These are phyloP conservation scores for Candida palmyrensis DNA, from an alignment of 805 yeast species.

Conservation along the genomic window DNA sequence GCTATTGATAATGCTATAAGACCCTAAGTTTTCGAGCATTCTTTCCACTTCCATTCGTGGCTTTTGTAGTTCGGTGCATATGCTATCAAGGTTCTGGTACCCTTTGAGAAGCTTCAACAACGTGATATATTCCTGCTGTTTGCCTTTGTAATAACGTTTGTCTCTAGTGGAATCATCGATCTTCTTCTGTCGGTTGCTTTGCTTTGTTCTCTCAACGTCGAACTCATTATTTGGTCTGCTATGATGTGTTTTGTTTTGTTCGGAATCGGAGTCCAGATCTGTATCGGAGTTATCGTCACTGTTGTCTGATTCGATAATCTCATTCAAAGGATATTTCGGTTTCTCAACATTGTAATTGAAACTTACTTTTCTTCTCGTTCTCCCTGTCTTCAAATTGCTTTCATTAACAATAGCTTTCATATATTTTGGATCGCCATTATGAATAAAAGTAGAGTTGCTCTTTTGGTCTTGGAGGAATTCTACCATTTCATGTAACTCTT, in stretches of 20 bases:
- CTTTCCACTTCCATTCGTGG: constrained; percentile 52
- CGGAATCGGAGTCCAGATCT: constrained; percentile 8
- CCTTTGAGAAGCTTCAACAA: constrained; percentile 45
- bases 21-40: constrained; percentile 34
- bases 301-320: constrained; percentile 2
- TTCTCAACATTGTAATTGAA: constrained; percentile 21
- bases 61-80: constrained; percentile 64
- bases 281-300: constrained; percentile 5
- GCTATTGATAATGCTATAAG: constrained; percentile 29
- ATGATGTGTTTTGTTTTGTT: constrained; percentile 5
- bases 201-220: no score
- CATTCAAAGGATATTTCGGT: constrained; percentile 2
- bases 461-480: constrained; percentile 7
- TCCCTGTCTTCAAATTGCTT: constrained; percentile 11
- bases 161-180: constrained; percentile 11
- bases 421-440: constrained; percentile 7
- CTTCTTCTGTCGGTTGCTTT: no score
- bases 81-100: constrained; percentile 54
- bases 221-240: constrained; percentile 4
- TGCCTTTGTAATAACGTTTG: no score
- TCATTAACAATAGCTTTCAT: constrained; percentile 18
- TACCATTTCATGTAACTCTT: constrained; percentile 14
- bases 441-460: constrained; percentile 3
- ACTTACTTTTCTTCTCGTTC: constrained; percentile 27
- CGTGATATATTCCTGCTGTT: constrained; percentile 24